These are phyloP conservation scores for Apiospora aurea DNA, from an alignment of 2,329 filamentous ascomycete genomes.

Conservation along the genomic window DNA sequence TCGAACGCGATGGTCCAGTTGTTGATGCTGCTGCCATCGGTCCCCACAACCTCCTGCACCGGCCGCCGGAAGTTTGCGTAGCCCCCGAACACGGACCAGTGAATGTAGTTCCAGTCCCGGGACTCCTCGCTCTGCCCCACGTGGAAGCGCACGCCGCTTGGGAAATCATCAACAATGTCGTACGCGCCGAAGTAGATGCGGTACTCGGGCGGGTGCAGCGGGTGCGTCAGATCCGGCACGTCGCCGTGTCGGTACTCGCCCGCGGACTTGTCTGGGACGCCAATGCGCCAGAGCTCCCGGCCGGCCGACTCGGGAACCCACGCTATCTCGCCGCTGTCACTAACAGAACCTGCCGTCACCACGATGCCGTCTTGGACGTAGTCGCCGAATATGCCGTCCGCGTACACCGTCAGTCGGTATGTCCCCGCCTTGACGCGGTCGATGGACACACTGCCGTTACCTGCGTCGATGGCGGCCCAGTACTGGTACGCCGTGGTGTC, in stretches of 20 bases:
- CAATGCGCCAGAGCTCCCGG: conserved; percentile 67
- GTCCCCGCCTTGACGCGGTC: conserved; percentile 61
- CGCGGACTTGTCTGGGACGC: conserved; percentile 65
- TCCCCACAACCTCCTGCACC: conserved; percentile 49
- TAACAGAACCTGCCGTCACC: conserved; percentile 48
- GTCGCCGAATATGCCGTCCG: conserved; percentile 67
- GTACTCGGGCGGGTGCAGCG: conserved; percentile 63
- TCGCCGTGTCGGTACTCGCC: conserved; percentile 68
- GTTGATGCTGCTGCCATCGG: conserved; percentile 53
- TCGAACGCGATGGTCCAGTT: conserved; percentile 67
- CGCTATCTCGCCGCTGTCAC: conserved; percentile 46
- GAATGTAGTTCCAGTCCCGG: conserved; percentile 67
- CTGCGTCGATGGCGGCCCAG: conserved; percentile 59
- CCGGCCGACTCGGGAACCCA: conserved; percentile 65
- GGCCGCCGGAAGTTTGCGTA: conserved; percentile 55
- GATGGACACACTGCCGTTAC: conserved; percentile 57
- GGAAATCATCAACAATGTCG: conserved; percentile 67
- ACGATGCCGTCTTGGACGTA: conserved; percentile 59
- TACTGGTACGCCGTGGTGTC: conserved; percentile 66
- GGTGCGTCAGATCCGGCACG: conserved; percentile 53
- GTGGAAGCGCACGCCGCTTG: conserved; percentile 62
- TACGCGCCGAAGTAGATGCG: conserved; percentile 67
- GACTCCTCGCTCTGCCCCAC: conserved; percentile 59
- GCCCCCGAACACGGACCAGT: conserved; percentile 70
- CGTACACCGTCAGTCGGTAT: conserved; percentile 70